A percentile compares a stretch with the other conserved stretches of the same genome.
These are phyloP conservation scores for Conticribra weissflogii DNA, from an alignment of 108 stramenopile species.

Conservation along the genomic window DNA sequence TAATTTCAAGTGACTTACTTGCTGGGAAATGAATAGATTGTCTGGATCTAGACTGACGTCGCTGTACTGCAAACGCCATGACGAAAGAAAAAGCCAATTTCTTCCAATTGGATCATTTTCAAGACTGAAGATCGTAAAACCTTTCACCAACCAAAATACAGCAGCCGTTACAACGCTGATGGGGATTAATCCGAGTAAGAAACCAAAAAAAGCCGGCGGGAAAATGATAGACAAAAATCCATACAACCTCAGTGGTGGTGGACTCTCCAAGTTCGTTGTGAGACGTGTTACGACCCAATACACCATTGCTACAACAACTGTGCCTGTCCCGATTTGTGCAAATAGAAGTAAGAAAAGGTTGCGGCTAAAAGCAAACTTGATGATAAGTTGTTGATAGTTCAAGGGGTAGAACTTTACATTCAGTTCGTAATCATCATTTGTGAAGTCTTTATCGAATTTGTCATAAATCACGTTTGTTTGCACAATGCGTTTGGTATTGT, in stretches of 20 bases:
- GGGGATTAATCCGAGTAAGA: conserved; percentile 70
- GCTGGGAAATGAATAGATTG: conserved; percentile 43
- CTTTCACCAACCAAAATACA: conserved; percentile 42
- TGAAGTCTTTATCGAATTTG: conserved; percentile 72
- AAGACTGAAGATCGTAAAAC: conserved; percentile 25
- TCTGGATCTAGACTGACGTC: conserved; percentile 58
- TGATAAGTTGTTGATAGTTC: conserved; percentile 80
- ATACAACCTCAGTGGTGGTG: conserved; percentile 66
- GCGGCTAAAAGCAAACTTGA: conserved; percentile 76
- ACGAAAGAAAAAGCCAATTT: conserved; percentile 24
- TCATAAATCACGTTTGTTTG: conserved; percentile 53
- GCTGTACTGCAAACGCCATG: conserved; percentile 57
- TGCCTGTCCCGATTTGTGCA: conserved; percentile 66
- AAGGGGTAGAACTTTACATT: conserved; percentile 65
- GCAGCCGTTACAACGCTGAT: conserved; percentile 55
- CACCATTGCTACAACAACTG: conserved; percentile 54
- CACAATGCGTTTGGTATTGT: conserved; percentile 68
- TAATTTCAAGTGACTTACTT: neutral
- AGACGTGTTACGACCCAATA: conserved; percentile 72
- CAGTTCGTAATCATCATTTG: conserved; percentile 58
- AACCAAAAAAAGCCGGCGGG: conserved; percentile 68
- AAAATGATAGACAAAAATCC: conserved; percentile 63
- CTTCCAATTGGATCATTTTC: conserved; percentile 33
- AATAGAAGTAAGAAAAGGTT: conserved; percentile 81
- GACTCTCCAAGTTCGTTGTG: conserved; percentile 65